phyloP scores from a whole-genome alignment of 2,329 filamentous ascomycete species.

The Xylaria sp. region DNA sequence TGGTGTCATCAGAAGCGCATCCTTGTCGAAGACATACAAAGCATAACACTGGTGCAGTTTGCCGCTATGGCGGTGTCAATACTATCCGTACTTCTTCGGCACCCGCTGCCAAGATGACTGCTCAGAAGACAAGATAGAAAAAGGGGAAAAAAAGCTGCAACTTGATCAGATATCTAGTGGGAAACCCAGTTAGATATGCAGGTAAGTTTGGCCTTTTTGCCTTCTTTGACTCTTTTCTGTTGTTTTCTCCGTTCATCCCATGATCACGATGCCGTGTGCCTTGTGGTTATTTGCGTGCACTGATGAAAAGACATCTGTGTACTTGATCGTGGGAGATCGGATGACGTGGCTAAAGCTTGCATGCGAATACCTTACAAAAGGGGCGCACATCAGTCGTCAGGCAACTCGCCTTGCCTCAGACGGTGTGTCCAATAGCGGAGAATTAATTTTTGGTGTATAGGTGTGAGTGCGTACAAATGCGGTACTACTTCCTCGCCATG shows the following conservation, averaged over 20 bases:
- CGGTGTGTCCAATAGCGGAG: conserved; percentile 19
- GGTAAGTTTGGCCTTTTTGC: background rate
- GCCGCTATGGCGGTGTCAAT: background rate
- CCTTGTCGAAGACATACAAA: background rate
- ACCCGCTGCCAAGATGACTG: background rate
- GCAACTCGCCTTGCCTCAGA: conserved; percentile 15
- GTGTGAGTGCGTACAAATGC: background rate
- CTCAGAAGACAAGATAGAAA: background rate
- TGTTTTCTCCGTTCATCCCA: background rate
- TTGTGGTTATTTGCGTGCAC: background rate
- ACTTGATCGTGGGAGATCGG: conserved; percentile 20
- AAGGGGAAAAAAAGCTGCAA: background rate
- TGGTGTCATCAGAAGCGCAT: background rate
- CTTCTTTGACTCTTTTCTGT: background rate
- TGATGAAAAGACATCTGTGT: background rate
- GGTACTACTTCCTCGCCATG: conserved; percentile 11
- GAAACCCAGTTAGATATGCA: too few species aligned
- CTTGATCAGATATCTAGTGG: background rate
- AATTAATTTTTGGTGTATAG: conserved; percentile 14
- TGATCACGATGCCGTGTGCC: background rate
- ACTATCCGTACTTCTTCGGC: background rate
- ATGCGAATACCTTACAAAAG: conserved; percentile 9
- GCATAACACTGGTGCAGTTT: background rate
- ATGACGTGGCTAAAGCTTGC: conserved; percentile 27
- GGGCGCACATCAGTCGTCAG: conserved; percentile 6